These are phyloP conservation scores for Gyrodon lividus DNA, from an alignment of 768 basidiomycete species.

Conservation along the genomic window DNA sequence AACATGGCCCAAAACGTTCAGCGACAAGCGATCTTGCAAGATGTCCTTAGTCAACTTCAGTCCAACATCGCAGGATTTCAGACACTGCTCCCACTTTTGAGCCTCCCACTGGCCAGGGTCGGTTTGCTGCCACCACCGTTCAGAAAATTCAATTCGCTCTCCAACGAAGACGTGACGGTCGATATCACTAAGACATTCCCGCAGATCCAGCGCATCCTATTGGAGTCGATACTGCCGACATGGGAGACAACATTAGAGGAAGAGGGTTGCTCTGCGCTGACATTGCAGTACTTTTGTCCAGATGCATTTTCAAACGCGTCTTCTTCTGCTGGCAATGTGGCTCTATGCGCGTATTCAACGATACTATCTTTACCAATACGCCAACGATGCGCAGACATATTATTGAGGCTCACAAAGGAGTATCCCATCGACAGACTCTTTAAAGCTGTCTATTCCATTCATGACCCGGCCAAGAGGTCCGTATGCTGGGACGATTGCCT, in stretches of 20 bases:
- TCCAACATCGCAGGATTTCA: slow-evolving; percentile 47
- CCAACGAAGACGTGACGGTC: slow-evolving; percentile 21
- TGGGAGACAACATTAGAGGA: slow-evolving; percentile 64
- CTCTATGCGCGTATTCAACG: slow-evolving; percentile 61
- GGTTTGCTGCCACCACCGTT: slow-evolving; percentile 62
- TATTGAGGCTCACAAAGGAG: slow-evolving; percentile 52
- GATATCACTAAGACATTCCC: slow-evolving; percentile 40
- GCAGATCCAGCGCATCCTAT: slow-evolving; percentile 59
- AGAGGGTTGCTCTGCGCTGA: slow-evolving; percentile 41
- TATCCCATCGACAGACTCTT: slow-evolving; percentile 75
- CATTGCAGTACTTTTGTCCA: slow-evolving; percentile 76
- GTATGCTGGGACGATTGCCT: slow-evolving; percentile 78
- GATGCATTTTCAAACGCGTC: slow-evolving; percentile 54
- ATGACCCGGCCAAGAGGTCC: slow-evolving; percentile 26
- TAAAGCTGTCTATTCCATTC: slow-evolving; percentile 42
- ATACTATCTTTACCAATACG: slow-evolving; percentile 52
- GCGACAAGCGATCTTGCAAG: slow-evolving; percentile 19
- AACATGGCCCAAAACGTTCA: background rate
- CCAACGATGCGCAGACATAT: slow-evolving; percentile 48
- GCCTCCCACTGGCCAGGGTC: slow-evolving; percentile 54
- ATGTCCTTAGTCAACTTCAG: slow-evolving; percentile 45
- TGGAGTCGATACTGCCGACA: slow-evolving; percentile 64
- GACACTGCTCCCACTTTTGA: slow-evolving; percentile 55
- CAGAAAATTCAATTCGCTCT: slow-evolving; percentile 40
- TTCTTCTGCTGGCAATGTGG: slow-evolving; percentile 49